Evolutionary conservation across 1,284 basidiomycete genomes (phyloP).

Genomic region (Farysia itapuensis): DNA sequence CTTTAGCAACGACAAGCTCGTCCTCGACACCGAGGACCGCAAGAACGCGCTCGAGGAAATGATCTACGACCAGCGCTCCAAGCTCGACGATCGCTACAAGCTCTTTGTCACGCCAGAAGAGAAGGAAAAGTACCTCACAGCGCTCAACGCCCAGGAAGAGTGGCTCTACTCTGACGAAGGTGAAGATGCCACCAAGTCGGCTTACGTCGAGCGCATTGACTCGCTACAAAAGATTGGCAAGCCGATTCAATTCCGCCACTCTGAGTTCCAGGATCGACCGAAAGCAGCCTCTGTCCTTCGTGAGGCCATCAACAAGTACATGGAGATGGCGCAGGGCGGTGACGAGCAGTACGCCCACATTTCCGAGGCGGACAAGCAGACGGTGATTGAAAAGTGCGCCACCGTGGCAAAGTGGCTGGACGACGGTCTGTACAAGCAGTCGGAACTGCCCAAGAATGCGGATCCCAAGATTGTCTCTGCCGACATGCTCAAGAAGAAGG

Average conservation of each 20-base stretch:
- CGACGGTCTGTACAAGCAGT: conserved; percentile 56
- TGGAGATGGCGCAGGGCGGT: conserved; percentile 50
- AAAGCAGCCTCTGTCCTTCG: conserved; percentile 54
- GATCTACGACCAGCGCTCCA: conserved; percentile 59
- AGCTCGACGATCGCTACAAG: conserved; percentile 56
- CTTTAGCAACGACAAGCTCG: conserved; percentile 58
- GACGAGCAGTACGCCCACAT: conserved; percentile 58
- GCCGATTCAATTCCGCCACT: conserved; percentile 51
- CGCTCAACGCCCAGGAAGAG: conserved; percentile 54
- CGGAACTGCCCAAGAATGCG: conserved; percentile 57
- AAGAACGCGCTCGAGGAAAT: conserved; percentile 60
- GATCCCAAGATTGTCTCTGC: conserved; percentile 55
- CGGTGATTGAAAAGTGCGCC: conserved; percentile 58
- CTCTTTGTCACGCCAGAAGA: conserved; percentile 52
- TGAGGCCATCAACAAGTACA: conserved; percentile 57
- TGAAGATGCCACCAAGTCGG: conserved; percentile 57
- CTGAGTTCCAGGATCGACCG: conserved; percentile 54
- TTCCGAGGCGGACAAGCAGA: conserved; percentile 57
- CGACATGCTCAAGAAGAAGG: conserved; percentile 56
- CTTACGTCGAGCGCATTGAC: conserved; percentile 53
- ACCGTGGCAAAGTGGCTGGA: conserved; percentile 57
- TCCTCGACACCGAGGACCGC: conserved; percentile 59
- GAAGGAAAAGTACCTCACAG: conserved; percentile 54
- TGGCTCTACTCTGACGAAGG: conserved; percentile 60
- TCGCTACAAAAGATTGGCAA: conserved; percentile 52